Evolutionary conservation across 2,329 filamentous ascomycete species (phyloP), one percentile per base, ranked within the genome.

Genomic region (Neofusicoccum cordaticola): DNA sequence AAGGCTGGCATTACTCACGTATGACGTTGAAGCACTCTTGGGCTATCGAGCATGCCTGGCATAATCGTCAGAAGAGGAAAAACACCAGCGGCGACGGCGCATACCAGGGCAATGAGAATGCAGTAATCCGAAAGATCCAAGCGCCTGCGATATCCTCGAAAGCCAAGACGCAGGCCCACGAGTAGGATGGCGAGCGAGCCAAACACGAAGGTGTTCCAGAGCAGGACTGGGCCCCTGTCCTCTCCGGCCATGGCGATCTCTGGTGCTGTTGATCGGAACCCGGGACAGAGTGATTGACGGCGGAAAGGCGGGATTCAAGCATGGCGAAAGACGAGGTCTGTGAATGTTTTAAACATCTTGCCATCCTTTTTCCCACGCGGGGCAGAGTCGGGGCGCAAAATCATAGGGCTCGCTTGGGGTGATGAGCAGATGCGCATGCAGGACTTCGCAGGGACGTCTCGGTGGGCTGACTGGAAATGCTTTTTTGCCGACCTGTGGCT

Each of bases 81-180:
- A 39, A 39, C n/a, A 13, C 9, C n/a, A 22, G 4, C 15, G 17
- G 2, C 7, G 35, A 37, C n/a, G 41, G 13, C 17, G 39, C 39
- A 27, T 35, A 58, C 53, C 39, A 58, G 17, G 8, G 53, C 53
- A 45, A 45, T 31, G 22, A 58, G 27, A 9, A 58, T 58, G 11
- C 53, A 58, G 5, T 58, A 58, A 15, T 58, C 53, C 22, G 53
- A 58, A 34, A 45, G 27, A 44, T 58, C 53, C n/a, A 58, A 58
- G 22, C 53, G 53, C 39, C 41, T 58, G 27, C 53, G 53, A 58
- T 58, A 58, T 17, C 53, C 53, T 58, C 53, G 53, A 58, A 58
- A 58, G 39, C 53, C 53, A 45, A 58, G 27, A 7, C 53, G 53
- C 41, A 58, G 39, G 11, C 39, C 53, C 39, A 58, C 53, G 41